phyloP scores from a whole-genome alignment of 768 basidiomycete genomes.

The Sistotremastrum niveocremeum region DNA sequence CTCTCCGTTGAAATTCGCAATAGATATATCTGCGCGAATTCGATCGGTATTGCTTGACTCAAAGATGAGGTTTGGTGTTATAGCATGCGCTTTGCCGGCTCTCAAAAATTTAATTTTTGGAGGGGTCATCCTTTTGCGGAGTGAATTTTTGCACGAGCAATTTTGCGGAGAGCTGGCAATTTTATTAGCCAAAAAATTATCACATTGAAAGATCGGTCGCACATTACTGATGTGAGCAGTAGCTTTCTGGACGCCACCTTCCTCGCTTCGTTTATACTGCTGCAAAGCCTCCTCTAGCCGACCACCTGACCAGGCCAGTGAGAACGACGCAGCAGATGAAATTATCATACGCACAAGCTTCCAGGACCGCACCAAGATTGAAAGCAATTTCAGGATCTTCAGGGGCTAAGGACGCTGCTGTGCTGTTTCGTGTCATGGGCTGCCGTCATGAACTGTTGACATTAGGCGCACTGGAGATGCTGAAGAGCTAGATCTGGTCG shows the following conservation, averaged over 20 bases:
- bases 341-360: slow-evolving; percentile 53
- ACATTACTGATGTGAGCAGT: slow-evolving; percentile 71
- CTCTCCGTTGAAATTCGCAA: too few species aligned
- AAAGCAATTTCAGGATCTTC: slow-evolving; percentile 88
- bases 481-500: slow-evolving; percentile 79
- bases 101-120: too few species aligned
- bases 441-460: slow-evolving; percentile 10
- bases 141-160: too few species aligned
- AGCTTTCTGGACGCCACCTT: slow-evolving; percentile 70
- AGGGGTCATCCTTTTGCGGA: too few species aligned
- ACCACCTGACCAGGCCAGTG: slow-evolving; percentile 37
- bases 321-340: slow-evolving; percentile 1
- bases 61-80: too few species aligned
- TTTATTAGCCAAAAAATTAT: too few species aligned
- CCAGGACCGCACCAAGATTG: slow-evolving; percentile 81
- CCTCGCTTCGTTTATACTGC: slow-evolving; percentile 69
- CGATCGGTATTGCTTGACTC: too few species aligned
- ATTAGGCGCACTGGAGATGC: slow-evolving; percentile 53
- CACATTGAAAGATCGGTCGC: slow-evolving; percentile 10
- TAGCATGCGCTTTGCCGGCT: too few species aligned
- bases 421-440: slow-evolving; percentile 30
- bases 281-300: slow-evolving; percentile 67
- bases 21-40: too few species aligned
- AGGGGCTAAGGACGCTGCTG: slow-evolving; percentile 70
- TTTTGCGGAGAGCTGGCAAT: too few species aligned